Percentiles rank a stretch among this genome's conserved stretches.
These are phyloP conservation scores for Aspergillus sparsus DNA, from an alignment of 495 filamentous ascomycete species.

Conservation along the genomic window DNA sequence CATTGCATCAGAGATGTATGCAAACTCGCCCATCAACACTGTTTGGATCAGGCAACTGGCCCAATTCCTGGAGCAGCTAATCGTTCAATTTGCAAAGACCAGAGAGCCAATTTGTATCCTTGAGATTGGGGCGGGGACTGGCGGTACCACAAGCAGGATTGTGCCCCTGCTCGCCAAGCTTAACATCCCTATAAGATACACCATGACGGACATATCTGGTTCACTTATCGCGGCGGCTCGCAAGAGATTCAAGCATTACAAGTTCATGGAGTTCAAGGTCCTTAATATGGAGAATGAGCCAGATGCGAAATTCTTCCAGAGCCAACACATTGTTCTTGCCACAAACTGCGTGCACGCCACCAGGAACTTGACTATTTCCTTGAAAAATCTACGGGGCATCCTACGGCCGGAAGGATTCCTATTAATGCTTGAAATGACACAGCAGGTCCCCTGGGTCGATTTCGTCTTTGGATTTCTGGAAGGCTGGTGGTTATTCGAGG, in stretches of 20 bases:
- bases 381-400: conserved; percentile 33
- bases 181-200: conserved; percentile 39
- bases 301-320: conserved; percentile 21
- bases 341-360: conserved; percentile 55
- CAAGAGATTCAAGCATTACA: conserved; percentile 31
- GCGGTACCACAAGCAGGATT: conserved; percentile 38
- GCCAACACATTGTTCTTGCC: conserved; percentile 44
- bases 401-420: conserved; percentile 46
- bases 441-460: conserved; percentile 42
- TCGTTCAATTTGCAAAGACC: too few relatives aligned
- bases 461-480: conserved; percentile 51
- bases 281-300: conserved; percentile 44
- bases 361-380: conserved; percentile 28
- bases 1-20: conserved; percentile 34
- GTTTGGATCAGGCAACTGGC: conserved; percentile 2
- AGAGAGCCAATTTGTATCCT: conserved; percentile 34
- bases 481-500: conserved; percentile 53
- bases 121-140: conserved; percentile 49
- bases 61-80: conserved; percentile 12
- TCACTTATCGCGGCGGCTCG: conserved; percentile 39
- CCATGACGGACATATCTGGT: conserved; percentile 48
- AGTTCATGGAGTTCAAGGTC: conserved; percentile 39
- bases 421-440: conserved; percentile 47
- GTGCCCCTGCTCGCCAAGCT: conserved; percentile 22
- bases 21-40: conserved; percentile 30